A percentile compares a stretch with the other conserved stretches of the same genome.
Evolutionary conservation across 208 protist species (phyloP).

Genomic region (Leishmania tropica): DNA sequence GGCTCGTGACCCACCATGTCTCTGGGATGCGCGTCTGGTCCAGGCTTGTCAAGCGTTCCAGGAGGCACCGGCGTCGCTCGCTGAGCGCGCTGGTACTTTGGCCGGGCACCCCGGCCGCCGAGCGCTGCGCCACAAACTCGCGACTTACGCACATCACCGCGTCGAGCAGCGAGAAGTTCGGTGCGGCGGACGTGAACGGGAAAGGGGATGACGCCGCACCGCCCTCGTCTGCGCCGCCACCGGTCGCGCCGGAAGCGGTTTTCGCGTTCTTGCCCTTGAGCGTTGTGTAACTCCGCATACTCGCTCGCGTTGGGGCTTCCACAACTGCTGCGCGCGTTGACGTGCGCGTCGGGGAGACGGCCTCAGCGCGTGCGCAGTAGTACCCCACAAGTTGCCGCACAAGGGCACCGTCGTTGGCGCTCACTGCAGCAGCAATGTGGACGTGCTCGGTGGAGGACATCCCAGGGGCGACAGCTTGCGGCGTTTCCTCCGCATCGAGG

Average conservation of each 20-base stretch:
- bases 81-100: slow-evolving; percentile 27
- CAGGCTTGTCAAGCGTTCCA: slow-evolving; percentile 57
- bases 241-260: no score
- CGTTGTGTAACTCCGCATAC: not conserved
- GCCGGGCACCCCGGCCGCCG: slow-evolving; percentile 8
- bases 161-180: slow-evolving; percentile 70
- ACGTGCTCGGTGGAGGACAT: slow-evolving; percentile 27
- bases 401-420: slow-evolving; percentile 49
- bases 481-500: not conserved
- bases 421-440: slow-evolving; percentile 41
- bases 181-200: slow-evolving; percentile 10
- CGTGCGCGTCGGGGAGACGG: not conserved
- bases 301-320: slow-evolving; percentile 4
- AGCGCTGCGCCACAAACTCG: slow-evolving; percentile 69
- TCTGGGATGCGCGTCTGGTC: slow-evolving; percentile 66
- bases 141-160: slow-evolving; percentile 74
- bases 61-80: slow-evolving; percentile 38
- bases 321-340: not conserved
- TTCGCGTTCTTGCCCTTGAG: not conserved
- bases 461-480: not conserved
- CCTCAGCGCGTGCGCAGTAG: slow-evolving; percentile 29
- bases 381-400: slow-evolving; percentile 57
- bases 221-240: not conserved
- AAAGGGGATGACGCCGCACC: not conserved
- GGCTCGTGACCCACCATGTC: slow-evolving; percentile 69